These are phyloP conservation scores for Euphrasia arctica DNA, from an alignment of 305 asterid species.

Conservation along the genomic window DNA sequence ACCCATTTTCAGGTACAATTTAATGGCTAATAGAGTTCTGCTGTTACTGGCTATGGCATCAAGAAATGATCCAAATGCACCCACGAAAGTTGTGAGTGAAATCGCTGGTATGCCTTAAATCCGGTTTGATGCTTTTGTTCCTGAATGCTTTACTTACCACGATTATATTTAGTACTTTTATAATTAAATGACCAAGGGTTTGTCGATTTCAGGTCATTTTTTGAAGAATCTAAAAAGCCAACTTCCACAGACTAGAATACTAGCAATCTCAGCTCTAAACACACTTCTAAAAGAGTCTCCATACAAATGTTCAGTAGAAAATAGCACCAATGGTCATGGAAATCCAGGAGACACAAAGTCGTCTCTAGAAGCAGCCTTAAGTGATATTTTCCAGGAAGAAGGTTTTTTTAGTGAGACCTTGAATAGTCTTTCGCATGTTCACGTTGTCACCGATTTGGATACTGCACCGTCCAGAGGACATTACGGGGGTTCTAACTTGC, in stretches of 20 bases:
- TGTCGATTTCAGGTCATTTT: slow-evolving; percentile 76
- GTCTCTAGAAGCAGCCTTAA: slow-evolving; percentile 84
- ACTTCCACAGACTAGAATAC: slow-evolving; percentile 98
- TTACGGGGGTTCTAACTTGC: slow-evolving; percentile 75
- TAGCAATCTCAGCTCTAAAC: slow-evolving; percentile 97
- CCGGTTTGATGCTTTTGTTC: slow-evolving; percentile 20
- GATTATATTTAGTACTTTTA: not conserved
- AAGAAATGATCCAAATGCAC: slow-evolving; percentile 65
- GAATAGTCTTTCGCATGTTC: slow-evolving; percentile 90
- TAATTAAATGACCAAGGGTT: slow-evolving; percentile 20
- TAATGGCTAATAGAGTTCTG: slow-evolving; percentile 98
- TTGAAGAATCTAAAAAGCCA: slow-evolving; percentile 95
- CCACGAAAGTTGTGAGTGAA: slow-evolving; percentile 66
- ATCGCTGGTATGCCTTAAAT: slow-evolving; percentile 66
- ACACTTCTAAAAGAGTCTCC: slow-evolving; percentile 96
- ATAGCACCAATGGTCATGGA: slow-evolving; percentile 29
- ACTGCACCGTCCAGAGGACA: slow-evolving; percentile 73
- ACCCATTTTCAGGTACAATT: slow-evolving; percentile 77
- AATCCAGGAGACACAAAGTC: slow-evolving; percentile 52
- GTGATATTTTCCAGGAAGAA: slow-evolving; percentile 84
- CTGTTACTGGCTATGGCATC: slow-evolving; percentile 94
- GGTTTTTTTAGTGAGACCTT: slow-evolving; percentile 82
- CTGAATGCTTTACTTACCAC: slow-evolving; percentile 9
- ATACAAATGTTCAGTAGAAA: slow-evolving; percentile 61
- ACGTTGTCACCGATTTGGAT: slow-evolving; percentile 75